A percentile compares a stretch with the other conserved stretches of the same genome.
These are phyloP conservation scores for Ciborinia camelliae DNA, from an alignment of 2,329 filamentous ascomycete genomes.

Conservation along the genomic window DNA sequence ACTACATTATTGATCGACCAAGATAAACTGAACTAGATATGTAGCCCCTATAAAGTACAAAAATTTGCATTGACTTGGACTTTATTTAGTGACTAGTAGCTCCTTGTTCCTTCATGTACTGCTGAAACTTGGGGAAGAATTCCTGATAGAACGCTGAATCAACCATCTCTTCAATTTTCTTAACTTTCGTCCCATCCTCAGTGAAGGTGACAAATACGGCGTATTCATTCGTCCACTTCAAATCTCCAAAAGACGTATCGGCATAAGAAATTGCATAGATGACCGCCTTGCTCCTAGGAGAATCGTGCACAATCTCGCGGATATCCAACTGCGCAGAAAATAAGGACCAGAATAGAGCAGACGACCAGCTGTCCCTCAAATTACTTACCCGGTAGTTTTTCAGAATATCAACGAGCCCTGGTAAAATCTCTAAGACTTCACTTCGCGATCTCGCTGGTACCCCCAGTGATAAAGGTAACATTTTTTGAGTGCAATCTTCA, in stretches of 20 bases:
- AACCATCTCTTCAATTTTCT: not conserved
- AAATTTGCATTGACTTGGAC: not conserved
- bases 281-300: not conserved
- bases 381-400: not conserved
- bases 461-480: slow-evolving; percentile 31
- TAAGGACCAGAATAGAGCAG: not conserved
- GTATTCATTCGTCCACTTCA: not conserved
- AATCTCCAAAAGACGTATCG: not conserved
- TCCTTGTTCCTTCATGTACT: not conserved
- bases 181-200: not conserved
- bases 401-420: not conserved
- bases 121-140: not conserved
- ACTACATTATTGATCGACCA: not conserved
- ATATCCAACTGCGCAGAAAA: not conserved
- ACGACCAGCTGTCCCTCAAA: not conserved
- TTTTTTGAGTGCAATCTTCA: not conserved
- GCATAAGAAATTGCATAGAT: not conserved
- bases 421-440: not conserved
- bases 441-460: slow-evolving; percentile 21
- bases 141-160: not conserved
- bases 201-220: not conserved
- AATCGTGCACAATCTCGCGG: not conserved
- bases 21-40: not conserved
- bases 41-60: not conserved
- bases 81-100: not conserved